Evolutionary conservation across 1,284 basidiomycete genomes (phyloP).

Genomic region (Irpex lacteus): DNA sequence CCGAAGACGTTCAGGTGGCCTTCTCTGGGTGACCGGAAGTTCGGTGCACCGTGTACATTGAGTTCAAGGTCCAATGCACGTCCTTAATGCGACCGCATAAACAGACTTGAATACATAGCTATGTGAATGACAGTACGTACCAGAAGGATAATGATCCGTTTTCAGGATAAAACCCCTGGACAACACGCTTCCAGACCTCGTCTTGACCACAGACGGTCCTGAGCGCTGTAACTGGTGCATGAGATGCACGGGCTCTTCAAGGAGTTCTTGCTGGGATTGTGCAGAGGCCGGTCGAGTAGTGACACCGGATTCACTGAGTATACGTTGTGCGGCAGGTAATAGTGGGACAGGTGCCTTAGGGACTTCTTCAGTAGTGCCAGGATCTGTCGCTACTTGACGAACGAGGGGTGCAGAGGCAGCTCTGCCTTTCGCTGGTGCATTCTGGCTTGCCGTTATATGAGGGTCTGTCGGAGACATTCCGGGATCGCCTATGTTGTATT

Average conservation of each 20-base stretch:
- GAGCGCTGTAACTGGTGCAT: constrained; percentile 61
- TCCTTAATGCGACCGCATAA: constrained; percentile 40
- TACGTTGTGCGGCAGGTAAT: not conserved
- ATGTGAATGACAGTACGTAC: constrained; percentile 31
- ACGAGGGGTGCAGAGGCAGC: not conserved
- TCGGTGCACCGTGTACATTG: constrained; percentile 92
- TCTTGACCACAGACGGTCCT: constrained; percentile 80
- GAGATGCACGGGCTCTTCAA: constrained; percentile 44
- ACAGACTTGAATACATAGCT: not conserved
- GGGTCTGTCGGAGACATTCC: constrained; percentile 8
- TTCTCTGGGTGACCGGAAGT: constrained; percentile 83
- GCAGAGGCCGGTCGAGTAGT: constrained; percentile 10
- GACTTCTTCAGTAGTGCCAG: not conserved
- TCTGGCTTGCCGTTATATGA: not conserved
- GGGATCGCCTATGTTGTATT: not conserved
- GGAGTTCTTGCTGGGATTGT: not conserved
- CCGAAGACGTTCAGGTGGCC: constrained; percentile 88
- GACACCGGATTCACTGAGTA: not conserved
- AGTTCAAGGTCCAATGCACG: constrained; percentile 90
- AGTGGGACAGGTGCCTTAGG: not conserved
- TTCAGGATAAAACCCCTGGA: constrained; percentile 91
- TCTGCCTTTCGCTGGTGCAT: not conserved
- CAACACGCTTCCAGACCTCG: constrained; percentile 84
- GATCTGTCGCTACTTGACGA: not conserved
- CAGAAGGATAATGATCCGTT: constrained; percentile 90